Conservation (phyloP, 139 green algal genomes). For the Desmodesmus armatus region DNA sequence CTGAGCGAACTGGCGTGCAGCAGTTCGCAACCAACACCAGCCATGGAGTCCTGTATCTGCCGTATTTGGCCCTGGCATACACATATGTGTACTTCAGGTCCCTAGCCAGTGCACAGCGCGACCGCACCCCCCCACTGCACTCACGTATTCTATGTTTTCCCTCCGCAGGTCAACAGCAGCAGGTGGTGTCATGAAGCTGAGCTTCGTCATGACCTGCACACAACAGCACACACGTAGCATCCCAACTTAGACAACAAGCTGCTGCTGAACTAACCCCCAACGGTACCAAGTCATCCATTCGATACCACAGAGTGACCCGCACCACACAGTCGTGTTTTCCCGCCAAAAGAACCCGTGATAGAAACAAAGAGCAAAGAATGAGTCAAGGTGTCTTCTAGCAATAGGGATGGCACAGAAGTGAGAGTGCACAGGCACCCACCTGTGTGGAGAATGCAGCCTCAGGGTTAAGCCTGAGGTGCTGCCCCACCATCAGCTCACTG, state of each 20-base stretch:
- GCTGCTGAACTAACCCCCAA: no score
- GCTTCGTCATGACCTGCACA: constrained; percentile 35
- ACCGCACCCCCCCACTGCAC: no score
- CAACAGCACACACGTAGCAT: background rate
- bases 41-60: no score
- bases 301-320: no score
- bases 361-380: background rate
- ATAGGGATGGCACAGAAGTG: background rate
- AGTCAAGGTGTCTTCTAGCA: background rate
- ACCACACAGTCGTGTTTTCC: no score
- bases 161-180: constrained; percentile 6
- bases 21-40: no score
- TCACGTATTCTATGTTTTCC: constrained; percentile 39
- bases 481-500: constrained; percentile 22
- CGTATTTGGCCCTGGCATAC: no score
- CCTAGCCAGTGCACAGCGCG: no score
- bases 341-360: background rate
- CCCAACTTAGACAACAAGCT: background rate
- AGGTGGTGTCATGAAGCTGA: constrained; percentile 28
- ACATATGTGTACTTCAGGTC: no score
- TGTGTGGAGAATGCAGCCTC: constrained; percentile 21
- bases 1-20: no score
- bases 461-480: constrained; percentile 35
- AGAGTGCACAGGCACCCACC: background rate
- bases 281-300: no score